Evolutionary conservation across 805 yeast genomes (phyloP), one percentile per base, ranked within the genome.

Genomic region (Ogataea saltuana): DNA sequence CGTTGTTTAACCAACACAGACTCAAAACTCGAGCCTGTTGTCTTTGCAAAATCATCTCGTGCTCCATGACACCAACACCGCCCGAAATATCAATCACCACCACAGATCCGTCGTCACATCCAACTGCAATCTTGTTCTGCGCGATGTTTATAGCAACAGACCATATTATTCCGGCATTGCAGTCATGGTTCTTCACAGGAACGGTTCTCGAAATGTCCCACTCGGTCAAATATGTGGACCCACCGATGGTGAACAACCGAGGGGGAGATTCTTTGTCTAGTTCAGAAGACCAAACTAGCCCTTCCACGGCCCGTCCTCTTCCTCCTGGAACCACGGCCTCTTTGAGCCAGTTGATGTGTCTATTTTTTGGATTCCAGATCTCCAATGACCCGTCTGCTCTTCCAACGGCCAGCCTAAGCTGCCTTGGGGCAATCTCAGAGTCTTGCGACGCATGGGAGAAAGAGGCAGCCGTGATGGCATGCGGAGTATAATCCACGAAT

Each of bases 161-260:
- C 99, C 99, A 93, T 42, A 89, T 85, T 13, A 88, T 82, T 26
- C 98, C 97, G 3, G 96, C 86, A 60, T 89, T 88, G 68, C 96
- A 88, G 60, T 90, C 96, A 58, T 81, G 81, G 61, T 89, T 86
- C 37, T 71, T 74, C 39, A 78, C 59, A 4, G 97, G 95, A 42
- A 75, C 65, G 3, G 95, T 88, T 0, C 86, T 82, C 2, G 68
- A 54, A 40, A 90, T 67, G 61, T 90, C 85, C 98, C 99, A 93
- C 62, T 93, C 99, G 3, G 97, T 88, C 36, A 93, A 71, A 35
- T 75, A 75, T 4, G 96, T 85, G 1, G 97, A 87, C 5, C 97
- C 99, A 34, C 98, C 98, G 51, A 89, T 88, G 27, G 96, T 85
- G 60, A 91, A 93, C 36, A 93, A 72, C 51, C 98, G 75, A 18